Evolutionary conservation across 805 yeast genomes (phyloP).

Genomic region (Candida schatavii): DNA sequence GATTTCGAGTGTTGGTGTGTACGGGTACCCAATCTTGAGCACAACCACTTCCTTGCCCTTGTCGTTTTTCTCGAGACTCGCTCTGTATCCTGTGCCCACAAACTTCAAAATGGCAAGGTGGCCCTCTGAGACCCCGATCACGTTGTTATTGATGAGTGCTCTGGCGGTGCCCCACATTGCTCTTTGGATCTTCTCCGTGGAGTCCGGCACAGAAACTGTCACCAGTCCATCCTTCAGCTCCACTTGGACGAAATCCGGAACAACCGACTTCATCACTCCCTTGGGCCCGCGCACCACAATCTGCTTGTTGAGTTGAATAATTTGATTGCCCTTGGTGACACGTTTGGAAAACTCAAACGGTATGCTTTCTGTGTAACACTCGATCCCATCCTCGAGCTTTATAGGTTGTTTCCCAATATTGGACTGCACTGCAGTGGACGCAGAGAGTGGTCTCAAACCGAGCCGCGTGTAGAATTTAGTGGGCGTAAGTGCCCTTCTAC

Average conservation of each 20-base stretch:
- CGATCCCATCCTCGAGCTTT: constrained; percentile 60
- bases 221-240: constrained; percentile 39
- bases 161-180: constrained; percentile 96
- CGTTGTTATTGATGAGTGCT: constrained; percentile 69
- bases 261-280: constrained; percentile 59
- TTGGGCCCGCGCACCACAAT: constrained; percentile 73
- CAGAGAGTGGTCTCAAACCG: constrained; percentile 13
- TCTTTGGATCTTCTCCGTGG: constrained; percentile 62
- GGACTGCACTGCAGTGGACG: constrained; percentile 32
- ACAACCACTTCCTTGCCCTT: constrained; percentile 54
- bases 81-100: constrained; percentile 97
- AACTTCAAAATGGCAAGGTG: constrained; percentile 83
- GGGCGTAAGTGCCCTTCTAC: neutral
- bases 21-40: constrained; percentile 86
- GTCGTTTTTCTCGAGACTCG: constrained; percentile 57
- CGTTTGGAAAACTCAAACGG: constrained; percentile 52
- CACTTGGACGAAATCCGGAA: constrained; percentile 70
- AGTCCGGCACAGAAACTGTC: constrained; percentile 55
- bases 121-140: constrained; percentile 90
- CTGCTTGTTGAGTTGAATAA: constrained; percentile 54
- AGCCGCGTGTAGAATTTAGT: neutral
- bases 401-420: constrained; percentile 84
- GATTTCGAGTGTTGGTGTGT: constrained; percentile 68
- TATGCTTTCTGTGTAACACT: constrained; percentile 44
- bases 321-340: constrained; percentile 65